Evolutionary conservation across 208 protist genomes (phyloP).

Genomic region (Balamuthia mandrillaris): DNA sequence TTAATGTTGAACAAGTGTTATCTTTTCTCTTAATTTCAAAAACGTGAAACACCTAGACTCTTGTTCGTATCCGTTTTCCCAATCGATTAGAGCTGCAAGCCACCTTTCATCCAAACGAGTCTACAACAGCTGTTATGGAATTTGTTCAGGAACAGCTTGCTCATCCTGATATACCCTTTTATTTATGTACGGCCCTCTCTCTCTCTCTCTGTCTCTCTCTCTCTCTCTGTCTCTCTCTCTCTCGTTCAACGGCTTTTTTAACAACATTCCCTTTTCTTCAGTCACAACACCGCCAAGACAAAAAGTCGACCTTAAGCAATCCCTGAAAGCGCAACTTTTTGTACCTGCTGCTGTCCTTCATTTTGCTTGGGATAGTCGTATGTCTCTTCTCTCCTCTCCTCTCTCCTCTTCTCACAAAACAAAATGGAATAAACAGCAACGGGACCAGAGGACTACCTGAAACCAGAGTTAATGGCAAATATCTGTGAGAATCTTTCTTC

Average conservation of each 20-base stretch:
- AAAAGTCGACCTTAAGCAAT: background rate
- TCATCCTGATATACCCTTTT: background rate
- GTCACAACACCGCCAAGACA: slow-evolving; percentile 20
- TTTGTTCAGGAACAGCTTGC: background rate
- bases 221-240: background rate
- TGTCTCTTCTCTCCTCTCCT: background rate
- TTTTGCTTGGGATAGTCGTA: slow-evolving; percentile 13
- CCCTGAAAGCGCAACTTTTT: background rate
- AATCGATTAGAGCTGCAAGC: slow-evolving; percentile 20
- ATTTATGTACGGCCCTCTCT: background rate
- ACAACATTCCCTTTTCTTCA: no score
- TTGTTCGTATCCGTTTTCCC: slow-evolving; percentile 14
- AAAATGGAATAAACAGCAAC: no score
- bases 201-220: no score
- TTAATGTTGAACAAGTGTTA: background rate
- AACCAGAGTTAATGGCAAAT: no score
- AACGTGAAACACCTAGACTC: background rate
- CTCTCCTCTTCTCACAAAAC: background rate
- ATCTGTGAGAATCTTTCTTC: no score
- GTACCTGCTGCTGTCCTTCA: slow-evolving; percentile 6
- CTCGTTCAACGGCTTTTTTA: no score
- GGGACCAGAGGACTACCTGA: no score
- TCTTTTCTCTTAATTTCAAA: background rate
- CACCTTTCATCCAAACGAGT: slow-evolving; percentile 5
- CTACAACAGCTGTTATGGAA: background rate